Percentiles rank a stretch among this genome's conserved stretches.
Evolutionary conservation across 2,329 filamentous ascomycete species (phyloP).

Genomic region (Boeremia exigua): DNA sequence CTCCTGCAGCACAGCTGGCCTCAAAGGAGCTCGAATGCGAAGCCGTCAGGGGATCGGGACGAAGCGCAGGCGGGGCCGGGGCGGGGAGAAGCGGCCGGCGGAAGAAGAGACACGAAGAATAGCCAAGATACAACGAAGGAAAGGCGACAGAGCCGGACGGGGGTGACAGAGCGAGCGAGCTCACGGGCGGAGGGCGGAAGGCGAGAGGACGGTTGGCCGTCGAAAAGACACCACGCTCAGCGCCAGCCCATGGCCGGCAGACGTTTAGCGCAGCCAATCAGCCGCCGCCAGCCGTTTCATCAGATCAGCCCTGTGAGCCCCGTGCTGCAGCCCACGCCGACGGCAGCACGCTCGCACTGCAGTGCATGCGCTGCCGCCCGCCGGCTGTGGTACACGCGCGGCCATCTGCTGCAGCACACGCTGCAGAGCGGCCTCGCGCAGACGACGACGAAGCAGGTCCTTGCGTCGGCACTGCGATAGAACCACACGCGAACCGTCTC

Average conservation of each 20-base stretch:
- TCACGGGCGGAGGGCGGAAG: background rate
- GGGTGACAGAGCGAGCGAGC: conserved; percentile 7
- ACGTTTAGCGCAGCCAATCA: conserved; percentile 10
- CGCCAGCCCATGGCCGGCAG: no score
- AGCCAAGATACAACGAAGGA: conserved; percentile 30
- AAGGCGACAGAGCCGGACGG: conserved; percentile 17
- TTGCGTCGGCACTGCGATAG: no score
- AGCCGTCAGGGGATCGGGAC: conserved; percentile 24
- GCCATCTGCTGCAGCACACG: background rate
- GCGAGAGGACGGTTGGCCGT: conserved; percentile 5
- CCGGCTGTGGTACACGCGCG: no score
- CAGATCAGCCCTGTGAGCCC: no score
- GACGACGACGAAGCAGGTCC: no score
- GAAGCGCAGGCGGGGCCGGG: conserved; percentile 16
- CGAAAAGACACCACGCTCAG: background rate
- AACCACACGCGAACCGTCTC: no score
- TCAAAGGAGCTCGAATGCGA: conserved; percentile 37
- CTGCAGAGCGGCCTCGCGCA: no score
- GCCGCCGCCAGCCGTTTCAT: background rate
- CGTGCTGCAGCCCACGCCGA: no score
- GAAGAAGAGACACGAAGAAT: conserved; percentile 33
- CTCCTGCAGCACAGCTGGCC: conserved; percentile 43
- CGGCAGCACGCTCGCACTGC: no score
- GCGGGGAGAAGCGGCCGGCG: conserved; percentile 14
- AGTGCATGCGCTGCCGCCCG: no score